Evolutionary conservation across 805 yeast genomes (phyloP), one percentile per base, ranked within the genome.

Genomic region (Hyphopichia homilentoma): DNA sequence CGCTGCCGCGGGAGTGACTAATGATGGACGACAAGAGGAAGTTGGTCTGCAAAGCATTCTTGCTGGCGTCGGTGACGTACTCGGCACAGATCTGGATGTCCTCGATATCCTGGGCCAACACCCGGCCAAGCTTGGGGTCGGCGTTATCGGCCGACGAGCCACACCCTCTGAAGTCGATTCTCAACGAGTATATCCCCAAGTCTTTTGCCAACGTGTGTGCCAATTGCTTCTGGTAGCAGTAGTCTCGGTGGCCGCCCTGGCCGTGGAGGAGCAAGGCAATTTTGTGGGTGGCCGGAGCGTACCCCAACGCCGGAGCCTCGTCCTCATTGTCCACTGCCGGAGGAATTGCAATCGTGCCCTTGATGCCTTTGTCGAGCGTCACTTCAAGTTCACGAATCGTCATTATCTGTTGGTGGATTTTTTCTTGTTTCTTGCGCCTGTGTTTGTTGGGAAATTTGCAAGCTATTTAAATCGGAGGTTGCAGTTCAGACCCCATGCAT

Each of bases 111-210:
- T 76, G 80, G 0, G 50, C 56, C 4, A 88, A 50, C 0, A 71
- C 59, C 32, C 96, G 66, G 0, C 89, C 90, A 1, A 32, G 29
- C 1, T 39, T 21, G 2, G 50, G 45, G 30, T 60, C 58, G 4
- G 48, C 62, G 27, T 59, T 61, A 12, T 68, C 79, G 16, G 74
- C 81, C 3, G 95, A 84, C 36, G 73, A 77, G 1, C 97, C 97
- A 54, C 93, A 81, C 5, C 82, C 84, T 34, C 96, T 68, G 48
- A 89, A 88, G 56, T 89, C 97, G 44, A 88, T 79, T 42, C 97
- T 64, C 30, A 86, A 67, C 3, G 82, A 73, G 49, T 69, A 77
- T 35, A 77, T 62, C 0, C 94, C 95, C 37, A 72, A 52, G 11
- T 71, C 70, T 2, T 60, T 51, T 0, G 88, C 79, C 34, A 89